phyloP scores from a whole-genome alignment of 2,329 filamentous ascomycete genomes.

The Aureobasidium vineae region DNA sequence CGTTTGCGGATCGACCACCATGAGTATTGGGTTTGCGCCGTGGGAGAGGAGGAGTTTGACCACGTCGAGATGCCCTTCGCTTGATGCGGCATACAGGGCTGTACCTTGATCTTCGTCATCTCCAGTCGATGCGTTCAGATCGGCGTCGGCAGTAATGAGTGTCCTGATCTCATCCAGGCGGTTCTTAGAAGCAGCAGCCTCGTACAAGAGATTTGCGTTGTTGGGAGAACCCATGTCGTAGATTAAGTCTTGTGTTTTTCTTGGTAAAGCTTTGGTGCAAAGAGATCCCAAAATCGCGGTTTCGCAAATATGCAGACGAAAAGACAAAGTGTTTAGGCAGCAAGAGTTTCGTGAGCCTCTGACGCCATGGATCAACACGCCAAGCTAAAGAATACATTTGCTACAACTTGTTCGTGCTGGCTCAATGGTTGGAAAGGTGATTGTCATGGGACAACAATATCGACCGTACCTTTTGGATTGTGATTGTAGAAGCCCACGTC shows the following conservation, averaged over 20 bases:
- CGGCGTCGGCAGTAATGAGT: neutral
- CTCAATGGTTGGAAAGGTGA: too few relatives aligned
- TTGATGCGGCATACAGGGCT: neutral
- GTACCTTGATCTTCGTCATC: neutral
- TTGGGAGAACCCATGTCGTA: neutral
- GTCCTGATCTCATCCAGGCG: neutral
- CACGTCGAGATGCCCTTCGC: neutral
- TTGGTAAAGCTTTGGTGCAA: neutral
- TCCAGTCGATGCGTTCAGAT: neutral
- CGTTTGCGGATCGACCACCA: neutral
- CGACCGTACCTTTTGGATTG: too few relatives aligned
- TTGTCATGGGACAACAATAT: too few relatives aligned
- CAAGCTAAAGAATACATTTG: too few relatives aligned
- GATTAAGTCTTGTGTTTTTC: neutral
- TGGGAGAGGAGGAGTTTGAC: neutral
- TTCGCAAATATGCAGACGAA: neutral
- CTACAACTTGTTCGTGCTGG: too few relatives aligned
- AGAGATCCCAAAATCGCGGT: too few relatives aligned
- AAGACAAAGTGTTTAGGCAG: neutral
- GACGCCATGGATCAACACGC: too few relatives aligned
- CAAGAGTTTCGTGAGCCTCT: neutral
- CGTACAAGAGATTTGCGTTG: neutral
- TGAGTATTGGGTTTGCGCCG: neutral
- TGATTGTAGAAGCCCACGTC: too few relatives aligned
- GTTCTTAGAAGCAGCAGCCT: neutral